Evolutionary conservation across 306 rosid species (phyloP), one percentile per base, ranked within the genome.

Genomic region (Citrullus colocynthis): DNA sequence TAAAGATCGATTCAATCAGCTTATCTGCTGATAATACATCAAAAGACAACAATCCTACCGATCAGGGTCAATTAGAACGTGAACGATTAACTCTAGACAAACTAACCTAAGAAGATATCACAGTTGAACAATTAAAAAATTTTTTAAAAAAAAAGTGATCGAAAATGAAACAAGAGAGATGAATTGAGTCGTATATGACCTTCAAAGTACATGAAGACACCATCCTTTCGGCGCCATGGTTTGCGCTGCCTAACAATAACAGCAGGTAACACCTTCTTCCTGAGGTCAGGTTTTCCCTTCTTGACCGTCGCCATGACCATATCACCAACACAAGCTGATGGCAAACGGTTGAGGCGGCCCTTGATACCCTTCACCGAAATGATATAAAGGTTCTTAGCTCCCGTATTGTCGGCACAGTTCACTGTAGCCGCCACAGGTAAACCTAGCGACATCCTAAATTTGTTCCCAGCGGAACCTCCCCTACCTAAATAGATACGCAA

Each of bases 291-390:
- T 73, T 93, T 93, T 2, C 97, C 97, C 48, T 94, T 91, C 91
- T 94, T 94, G 6, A 91, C 97, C 34, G 98, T 94, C 28, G 98
- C 98, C 97, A 90, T 94, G 3, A 94, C 98, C 97, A 94, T 94
- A 83, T 94, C 97, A 0, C 98, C 98, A 8, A 89, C 98, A 65
- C 97, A 94, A 6, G 98, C 98, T 0, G 97, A 94, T 1, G 98
- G 98, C 62, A 94, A 85, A 57, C 96, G 93, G 77, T 94, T 90
- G 9, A 94, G 83, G 2, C 93, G 83, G 10, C 98, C 98, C 79
- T 94, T 94, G 83, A 94, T 94, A 4, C 97, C 97, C 80, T 94
- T 94, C 52, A 94, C 97, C 0, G 98, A 94, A 13, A 94, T 94
- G 59, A 90, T 89, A 86, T 94, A 94, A 0, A 94, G 90, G 20